These are phyloP conservation scores for Nakazawaea holstii DNA, from an alignment of 805 yeast species.

Conservation along the genomic window DNA sequence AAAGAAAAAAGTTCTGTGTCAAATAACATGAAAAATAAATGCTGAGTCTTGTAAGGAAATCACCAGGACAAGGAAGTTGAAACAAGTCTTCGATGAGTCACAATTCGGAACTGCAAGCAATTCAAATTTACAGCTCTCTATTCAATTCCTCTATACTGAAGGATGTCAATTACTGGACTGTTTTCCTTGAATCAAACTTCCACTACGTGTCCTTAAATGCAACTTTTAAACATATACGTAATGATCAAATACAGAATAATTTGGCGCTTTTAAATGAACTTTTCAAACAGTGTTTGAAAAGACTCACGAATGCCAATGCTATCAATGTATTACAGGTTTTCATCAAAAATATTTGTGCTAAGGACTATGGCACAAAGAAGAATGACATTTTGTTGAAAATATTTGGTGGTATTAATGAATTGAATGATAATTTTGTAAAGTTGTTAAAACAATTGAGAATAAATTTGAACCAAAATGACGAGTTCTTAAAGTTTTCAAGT, in stretches of 20 bases:
- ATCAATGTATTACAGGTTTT: slow-evolving; percentile 4
- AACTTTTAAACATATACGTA: slow-evolving; percentile 2
- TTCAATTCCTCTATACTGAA: slow-evolving; percentile 2
- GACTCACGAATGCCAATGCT: not conserved
- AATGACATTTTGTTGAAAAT: slow-evolving; percentile 6
- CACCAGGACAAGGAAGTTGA: not conserved
- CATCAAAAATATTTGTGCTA: not conserved
- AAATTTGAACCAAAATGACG: not conserved
- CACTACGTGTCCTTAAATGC: slow-evolving; percentile 6
- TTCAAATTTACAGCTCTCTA: slow-evolving; percentile 7
- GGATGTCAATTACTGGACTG: slow-evolving; percentile 3
- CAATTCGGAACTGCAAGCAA: not conserved
- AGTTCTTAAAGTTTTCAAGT: not conserved
- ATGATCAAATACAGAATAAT: not conserved
- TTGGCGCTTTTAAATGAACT: not conserved
- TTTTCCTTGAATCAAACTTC: slow-evolving; percentile 3
- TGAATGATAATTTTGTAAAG: slow-evolving; percentile 3
- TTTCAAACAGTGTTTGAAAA: not conserved
- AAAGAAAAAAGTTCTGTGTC: too few relatives aligned
- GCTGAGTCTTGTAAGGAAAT: not conserved
- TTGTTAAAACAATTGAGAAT: not conserved
- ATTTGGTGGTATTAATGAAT: slow-evolving; percentile 4
- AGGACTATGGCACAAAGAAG: not conserved
- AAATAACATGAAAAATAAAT: too few relatives aligned
- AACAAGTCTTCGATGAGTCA: not conserved